Percentiles rank a stretch among this genome's conserved stretches.
phyloP scores from a whole-genome alignment of 148 eudicot genomes.

The Vaccinium macrocarpon region DNA sequence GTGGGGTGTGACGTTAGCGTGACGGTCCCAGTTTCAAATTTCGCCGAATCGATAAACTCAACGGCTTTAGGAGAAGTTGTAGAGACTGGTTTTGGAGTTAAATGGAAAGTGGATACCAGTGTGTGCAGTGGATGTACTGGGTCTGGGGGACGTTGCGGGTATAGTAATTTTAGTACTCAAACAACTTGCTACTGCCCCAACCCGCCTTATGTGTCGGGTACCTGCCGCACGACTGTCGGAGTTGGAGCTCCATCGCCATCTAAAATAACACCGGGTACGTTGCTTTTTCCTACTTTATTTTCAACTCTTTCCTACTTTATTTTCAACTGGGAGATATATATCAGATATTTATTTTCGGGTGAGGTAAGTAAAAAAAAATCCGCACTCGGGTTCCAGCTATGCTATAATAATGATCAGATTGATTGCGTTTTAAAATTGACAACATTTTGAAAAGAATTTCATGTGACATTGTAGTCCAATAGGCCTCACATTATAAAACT shows the following conservation, averaged over 20 bases:
- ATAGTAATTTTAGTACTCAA: constrained; percentile 1
- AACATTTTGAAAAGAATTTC: no score
- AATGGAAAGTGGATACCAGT: constrained; percentile 25
- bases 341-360: no score
- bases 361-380: no score
- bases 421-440: no score
- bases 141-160: constrained; percentile 33
- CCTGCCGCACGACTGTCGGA: not conserved
- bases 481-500: no score
- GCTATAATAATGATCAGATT: no score
- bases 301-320: not conserved
- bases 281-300: not conserved
- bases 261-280: constrained; percentile 16
- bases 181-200: constrained; percentile 33
- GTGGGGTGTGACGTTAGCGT: constrained; percentile 25
- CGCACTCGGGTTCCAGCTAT: no score
- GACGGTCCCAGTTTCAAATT: constrained; percentile 19
- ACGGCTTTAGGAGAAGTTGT: constrained; percentile 8
- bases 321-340: not conserved
- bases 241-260: not conserved
- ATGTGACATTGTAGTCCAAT: no score
- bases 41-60: not conserved
- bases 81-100: constrained; percentile 28
- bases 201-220: constrained; percentile 13
- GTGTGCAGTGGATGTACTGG: constrained; percentile 26